Evolutionary conservation across 1,284 basidiomycete species (phyloP).

Genomic region (Volvariella surrecta): DNA sequence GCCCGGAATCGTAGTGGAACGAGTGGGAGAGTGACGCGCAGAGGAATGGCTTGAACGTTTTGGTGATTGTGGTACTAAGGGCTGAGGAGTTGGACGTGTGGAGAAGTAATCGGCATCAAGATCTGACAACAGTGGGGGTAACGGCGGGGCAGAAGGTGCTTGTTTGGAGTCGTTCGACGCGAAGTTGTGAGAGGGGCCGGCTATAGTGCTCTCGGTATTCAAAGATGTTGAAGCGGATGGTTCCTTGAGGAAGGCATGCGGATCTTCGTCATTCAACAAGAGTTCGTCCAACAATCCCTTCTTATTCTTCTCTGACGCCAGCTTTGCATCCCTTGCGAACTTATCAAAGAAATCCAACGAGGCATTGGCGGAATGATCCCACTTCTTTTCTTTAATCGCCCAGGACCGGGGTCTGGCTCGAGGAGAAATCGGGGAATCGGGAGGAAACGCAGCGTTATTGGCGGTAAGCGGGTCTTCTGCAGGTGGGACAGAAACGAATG

Average conservation of each 20-base stretch:
- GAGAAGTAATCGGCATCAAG: neutral
- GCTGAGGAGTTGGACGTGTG: conserved; percentile 5
- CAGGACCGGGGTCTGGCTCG: neutral
- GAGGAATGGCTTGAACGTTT: neutral
- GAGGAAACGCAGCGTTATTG: neutral
- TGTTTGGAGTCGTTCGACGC: neutral
- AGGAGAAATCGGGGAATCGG: neutral
- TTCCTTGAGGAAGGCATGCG: conserved; percentile 16
- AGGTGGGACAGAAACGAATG: neutral
- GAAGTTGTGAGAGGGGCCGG: too few relatives aligned
- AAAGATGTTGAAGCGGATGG: conserved; percentile 6
- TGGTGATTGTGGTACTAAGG: neutral
- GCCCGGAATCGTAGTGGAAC: conserved; percentile 9
- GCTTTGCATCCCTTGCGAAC: conserved; percentile 46
- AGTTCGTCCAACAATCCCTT: conserved; percentile 53
- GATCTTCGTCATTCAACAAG: conserved; percentile 56
- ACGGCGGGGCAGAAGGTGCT: neutral
- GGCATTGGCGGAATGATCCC: conserved; percentile 12
- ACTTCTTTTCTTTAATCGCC: neutral
- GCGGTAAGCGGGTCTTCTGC: neutral
- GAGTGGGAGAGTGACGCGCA: conserved; percentile 2
- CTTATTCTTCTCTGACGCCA: conserved; percentile 40
- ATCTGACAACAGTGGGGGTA: neutral
- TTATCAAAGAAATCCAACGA: conserved; percentile 48
- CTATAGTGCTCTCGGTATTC: too few relatives aligned